These are phyloP conservation scores for Gossypium schwendimanii DNA, from an alignment of 441 rosid species.

Conservation along the genomic window DNA sequence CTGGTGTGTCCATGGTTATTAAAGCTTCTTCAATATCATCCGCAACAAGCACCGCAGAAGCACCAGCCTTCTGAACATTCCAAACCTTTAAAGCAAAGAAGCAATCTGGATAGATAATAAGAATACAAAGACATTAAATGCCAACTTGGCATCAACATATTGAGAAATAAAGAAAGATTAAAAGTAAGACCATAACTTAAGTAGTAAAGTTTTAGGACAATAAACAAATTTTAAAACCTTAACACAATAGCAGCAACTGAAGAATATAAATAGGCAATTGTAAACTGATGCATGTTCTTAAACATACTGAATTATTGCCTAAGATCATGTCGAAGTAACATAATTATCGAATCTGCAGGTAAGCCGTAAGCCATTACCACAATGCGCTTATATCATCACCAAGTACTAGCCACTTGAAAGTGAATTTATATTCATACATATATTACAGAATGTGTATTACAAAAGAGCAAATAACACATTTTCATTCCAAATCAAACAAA, in stretches of 20 bases:
- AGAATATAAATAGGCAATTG: background rate
- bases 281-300: background rate
- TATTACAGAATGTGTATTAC: background rate
- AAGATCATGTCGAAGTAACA: background rate
- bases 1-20: constrained; percentile 95
- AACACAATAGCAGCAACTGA: background rate
- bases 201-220: background rate
- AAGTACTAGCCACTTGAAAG: background rate
- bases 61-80: constrained; percentile 98
- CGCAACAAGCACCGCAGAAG: constrained; percentile 93
- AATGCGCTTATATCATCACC: background rate
- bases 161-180: background rate
- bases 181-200: background rate
- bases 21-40: constrained; percentile 77
- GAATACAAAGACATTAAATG: constrained; percentile 3
- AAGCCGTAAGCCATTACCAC: background rate
- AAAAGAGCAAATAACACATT: background rate
- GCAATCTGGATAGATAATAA: constrained; percentile 49
- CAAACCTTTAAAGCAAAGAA: constrained; percentile 91
- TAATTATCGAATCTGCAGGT: background rate
- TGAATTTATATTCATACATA: background rate
- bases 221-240: background rate
- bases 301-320: background rate
- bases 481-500: background rate
- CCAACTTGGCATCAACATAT: background rate